phyloP scores from a whole-genome alignment of 192 early-diverging fungal genomes.

The Rhizophagus clarus region DNA sequence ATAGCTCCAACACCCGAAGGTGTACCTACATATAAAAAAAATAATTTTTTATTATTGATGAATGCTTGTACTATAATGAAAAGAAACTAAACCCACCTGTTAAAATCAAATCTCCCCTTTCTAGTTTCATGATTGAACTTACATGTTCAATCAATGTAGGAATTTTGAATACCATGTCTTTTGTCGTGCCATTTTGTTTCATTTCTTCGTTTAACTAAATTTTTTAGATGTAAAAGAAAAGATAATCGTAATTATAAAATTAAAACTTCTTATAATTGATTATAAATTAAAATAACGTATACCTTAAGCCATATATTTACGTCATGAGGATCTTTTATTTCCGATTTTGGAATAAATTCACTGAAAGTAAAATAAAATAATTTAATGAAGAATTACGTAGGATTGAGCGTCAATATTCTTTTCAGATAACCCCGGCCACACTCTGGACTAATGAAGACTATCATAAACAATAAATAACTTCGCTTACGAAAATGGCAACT shows the following conservation, averaged over 20 bases:
- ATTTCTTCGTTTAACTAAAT: conserved; percentile 64
- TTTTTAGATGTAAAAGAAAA: too few relatives aligned
- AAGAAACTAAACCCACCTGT: conserved; percentile 58
- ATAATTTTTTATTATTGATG: neutral
- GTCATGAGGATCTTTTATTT: conserved; percentile 71
- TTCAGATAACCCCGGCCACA: too few relatives aligned
- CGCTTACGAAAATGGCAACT: neutral
- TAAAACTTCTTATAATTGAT: neutral
- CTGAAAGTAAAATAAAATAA: conserved; percentile 43
- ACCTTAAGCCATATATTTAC: conserved; percentile 78
- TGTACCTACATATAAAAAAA: conserved; percentile 53
- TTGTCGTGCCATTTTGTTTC: conserved; percentile 83
- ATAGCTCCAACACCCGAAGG: conserved; percentile 89
- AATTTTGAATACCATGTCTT: conserved; percentile 93
- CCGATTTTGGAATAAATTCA: conserved; percentile 73
- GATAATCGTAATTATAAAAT: neutral
- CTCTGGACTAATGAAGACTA: neutral
- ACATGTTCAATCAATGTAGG: conserved; percentile 80
- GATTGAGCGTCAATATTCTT: too few relatives aligned
- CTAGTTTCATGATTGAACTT: conserved; percentile 84
- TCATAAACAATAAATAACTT: too few relatives aligned
- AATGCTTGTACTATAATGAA: neutral
- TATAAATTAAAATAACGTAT: neutral
- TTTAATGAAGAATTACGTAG: too few relatives aligned
- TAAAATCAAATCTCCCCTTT: conserved; percentile 87